Conservation (phyloP, 2,329 filamentous ascomycete species). For the Zasmidium citrigriseum region DNA sequence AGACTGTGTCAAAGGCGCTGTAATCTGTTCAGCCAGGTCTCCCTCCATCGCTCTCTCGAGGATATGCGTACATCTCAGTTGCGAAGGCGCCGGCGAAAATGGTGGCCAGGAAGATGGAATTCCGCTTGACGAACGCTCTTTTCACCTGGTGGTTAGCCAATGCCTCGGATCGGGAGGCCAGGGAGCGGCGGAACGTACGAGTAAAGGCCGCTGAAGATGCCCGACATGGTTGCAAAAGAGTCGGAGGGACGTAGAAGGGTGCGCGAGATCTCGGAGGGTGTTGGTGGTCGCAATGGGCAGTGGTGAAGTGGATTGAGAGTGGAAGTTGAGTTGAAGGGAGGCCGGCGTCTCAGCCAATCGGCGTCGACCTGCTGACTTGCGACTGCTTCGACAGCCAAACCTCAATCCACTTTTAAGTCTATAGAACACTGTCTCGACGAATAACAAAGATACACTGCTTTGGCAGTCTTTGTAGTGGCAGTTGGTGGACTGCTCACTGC, state of each 20-base stretch:
- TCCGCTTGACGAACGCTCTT: constrained; percentile 83
- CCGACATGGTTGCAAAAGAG: constrained; percentile 54
- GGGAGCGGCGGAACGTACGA: constrained; percentile 1
- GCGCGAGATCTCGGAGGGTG: not conserved
- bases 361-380: too few relatives aligned
- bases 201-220: constrained; percentile 59
- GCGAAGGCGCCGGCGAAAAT: constrained; percentile 88
- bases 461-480: not conserved
- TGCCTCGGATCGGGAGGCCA: not conserved
- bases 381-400: too few relatives aligned
- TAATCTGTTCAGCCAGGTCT: constrained; percentile 22
- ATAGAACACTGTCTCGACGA: too few relatives aligned
- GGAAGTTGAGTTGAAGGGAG: not conserved
- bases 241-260: not conserved
- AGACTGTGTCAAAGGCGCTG: constrained; percentile 79
- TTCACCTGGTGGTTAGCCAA: constrained; percentile 31
- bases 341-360: not conserved
- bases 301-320: not conserved
- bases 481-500: not conserved
- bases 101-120: constrained; percentile 81
- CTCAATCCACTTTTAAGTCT: too few relatives aligned
- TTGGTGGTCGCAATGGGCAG: not conserved
- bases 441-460: not conserved
- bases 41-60: not conserved
- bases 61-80: constrained; percentile 77